Conservation (phyloP, 1,284 basidiomycete species). For the Lentinula novae-zelandiae region DNA sequence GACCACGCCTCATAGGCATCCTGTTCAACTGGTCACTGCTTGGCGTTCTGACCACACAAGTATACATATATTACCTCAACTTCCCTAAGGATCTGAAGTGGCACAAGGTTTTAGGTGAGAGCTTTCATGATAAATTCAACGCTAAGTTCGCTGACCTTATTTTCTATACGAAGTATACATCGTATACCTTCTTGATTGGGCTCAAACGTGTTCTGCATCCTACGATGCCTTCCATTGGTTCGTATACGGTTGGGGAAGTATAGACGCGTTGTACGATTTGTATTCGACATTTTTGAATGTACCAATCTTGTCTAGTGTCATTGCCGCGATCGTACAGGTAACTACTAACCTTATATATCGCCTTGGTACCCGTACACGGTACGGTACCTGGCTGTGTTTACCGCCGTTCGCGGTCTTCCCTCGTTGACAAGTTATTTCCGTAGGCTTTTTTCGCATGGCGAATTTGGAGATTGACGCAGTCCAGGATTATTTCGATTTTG, state of each 20-base stretch:
- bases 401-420: too few relatives aligned
- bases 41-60: slow-evolving; percentile 17
- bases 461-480: slow-evolving; percentile 16
- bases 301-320: slow-evolving; percentile 17
- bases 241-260: slow-evolving; percentile 18
- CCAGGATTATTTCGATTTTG: slow-evolving; percentile 5
- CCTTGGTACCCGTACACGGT: too few relatives aligned
- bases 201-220: slow-evolving; percentile 18
- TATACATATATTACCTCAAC: slow-evolving; percentile 18
- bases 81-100: slow-evolving; percentile 15
- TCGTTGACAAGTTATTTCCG: not conserved
- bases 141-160: not conserved
- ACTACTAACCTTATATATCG: not conserved
- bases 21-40: slow-evolving; percentile 18
- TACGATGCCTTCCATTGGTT: slow-evolving; percentile 21
- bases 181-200: slow-evolving; percentile 20
- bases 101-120: slow-evolving; percentile 16
- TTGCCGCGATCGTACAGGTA: slow-evolving; percentile 19
- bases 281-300: slow-evolving; percentile 16
- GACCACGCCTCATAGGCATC: slow-evolving; percentile 18
- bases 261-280: slow-evolving; percentile 11
- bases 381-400: too few relatives aligned
- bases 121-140: not conserved
- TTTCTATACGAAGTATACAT: slow-evolving; percentile 18
- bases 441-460: slow-evolving; percentile 20